A percentile compares a stretch with the other conserved stretches of the same genome.
Conservation (phyloP, 2,329 filamentous ascomycete genomes). For the Aspergillus sp. region DNA sequence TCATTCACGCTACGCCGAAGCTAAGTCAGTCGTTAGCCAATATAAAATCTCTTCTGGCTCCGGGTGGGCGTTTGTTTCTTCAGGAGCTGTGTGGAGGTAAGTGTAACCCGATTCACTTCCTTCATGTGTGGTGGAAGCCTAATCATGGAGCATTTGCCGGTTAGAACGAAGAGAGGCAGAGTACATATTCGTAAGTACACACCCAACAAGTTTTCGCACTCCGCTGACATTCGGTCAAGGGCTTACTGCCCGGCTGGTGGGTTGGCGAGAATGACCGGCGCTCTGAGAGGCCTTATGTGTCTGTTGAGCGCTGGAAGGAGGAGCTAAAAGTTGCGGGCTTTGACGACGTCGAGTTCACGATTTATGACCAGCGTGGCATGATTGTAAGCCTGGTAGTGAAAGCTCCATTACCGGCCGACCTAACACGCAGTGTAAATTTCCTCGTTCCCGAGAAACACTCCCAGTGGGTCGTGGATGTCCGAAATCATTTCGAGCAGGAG, state of each 20-base stretch:
- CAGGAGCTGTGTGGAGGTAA: conserved; percentile 10
- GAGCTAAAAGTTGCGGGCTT: conserved; percentile 10
- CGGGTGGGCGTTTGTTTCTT: conserved; percentile 9
- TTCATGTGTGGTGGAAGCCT: background rate
- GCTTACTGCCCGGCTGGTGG: conserved; percentile 18
- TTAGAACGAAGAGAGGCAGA: background rate
- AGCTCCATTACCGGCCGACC: rapidly evolving
- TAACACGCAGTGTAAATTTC: background rate
- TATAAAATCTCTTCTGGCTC: conserved; percentile 1
- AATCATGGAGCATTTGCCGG: background rate
- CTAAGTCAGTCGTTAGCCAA: background rate
- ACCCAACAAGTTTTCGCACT: background rate
- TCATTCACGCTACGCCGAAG: conserved; percentile 39
- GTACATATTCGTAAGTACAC: background rate
- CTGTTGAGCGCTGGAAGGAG: conserved; percentile 4
- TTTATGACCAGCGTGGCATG: background rate
- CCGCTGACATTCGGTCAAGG: background rate
- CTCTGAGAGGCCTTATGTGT: background rate
- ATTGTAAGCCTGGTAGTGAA: background rate
- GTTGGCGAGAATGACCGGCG: conserved; percentile 8
- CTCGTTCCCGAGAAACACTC: background rate
- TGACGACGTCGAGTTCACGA: conserved; percentile 2
- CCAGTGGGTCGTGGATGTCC: background rate
- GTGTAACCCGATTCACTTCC: background rate
- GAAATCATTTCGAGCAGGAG: background rate